phyloP scores from a whole-genome alignment of 2,329 filamentous ascomycete species.

The Fusarium pseudonygamai region DNA sequence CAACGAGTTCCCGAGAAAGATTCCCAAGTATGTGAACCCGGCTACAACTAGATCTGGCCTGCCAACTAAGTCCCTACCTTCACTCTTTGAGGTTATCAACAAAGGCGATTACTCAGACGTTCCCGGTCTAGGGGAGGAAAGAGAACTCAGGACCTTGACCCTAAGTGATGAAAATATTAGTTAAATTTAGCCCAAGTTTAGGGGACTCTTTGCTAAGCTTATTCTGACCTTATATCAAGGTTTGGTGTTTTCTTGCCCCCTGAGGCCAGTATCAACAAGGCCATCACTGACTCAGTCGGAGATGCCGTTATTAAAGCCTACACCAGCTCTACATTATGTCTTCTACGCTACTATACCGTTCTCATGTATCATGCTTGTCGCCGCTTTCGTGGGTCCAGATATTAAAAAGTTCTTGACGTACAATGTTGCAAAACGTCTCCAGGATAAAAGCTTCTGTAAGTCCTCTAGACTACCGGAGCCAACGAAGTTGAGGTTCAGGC shows the following conservation, averaged over 20 bases:
- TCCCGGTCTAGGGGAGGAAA: conserved; percentile 23
- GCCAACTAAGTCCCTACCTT: conserved; percentile 44
- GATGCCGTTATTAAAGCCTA: conserved; percentile 53
- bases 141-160: too few species aligned
- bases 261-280: conserved; percentile 41
- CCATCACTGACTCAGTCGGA: conserved; percentile 48
- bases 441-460: conserved; percentile 33
- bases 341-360: conserved; percentile 54
- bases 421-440: conserved; percentile 56
- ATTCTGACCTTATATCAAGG: too few species aligned
- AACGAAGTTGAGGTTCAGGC: neutral
- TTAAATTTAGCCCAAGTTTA: too few species aligned
- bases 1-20: conserved; percentile 48
- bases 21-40: conserved; percentile 47
- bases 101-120: conserved; percentile 46
- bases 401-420: conserved; percentile 54
- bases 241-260: too few species aligned
- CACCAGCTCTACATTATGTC: conserved; percentile 53
- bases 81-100: conserved; percentile 48
- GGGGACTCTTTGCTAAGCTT: too few species aligned
- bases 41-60: conserved; percentile 51
- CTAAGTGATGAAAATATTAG: too few species aligned
- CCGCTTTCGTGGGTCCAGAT: conserved; percentile 52
- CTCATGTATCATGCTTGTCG: conserved; percentile 50
- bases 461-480: neutral